Conservation (phyloP, 192 early-diverging fungal species). For the Glomus cerebriforme region DNA sequence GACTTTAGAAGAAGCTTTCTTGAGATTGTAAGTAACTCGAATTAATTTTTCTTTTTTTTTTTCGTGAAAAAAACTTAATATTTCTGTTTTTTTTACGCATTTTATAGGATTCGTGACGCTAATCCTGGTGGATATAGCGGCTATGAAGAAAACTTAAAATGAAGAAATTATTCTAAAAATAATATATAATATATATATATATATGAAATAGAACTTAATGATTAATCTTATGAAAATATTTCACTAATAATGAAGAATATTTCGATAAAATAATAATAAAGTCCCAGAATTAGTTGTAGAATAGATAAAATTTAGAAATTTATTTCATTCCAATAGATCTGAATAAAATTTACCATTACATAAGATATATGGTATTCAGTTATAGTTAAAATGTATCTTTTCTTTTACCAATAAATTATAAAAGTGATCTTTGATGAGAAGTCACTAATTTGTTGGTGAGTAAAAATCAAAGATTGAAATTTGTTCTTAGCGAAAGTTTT, state of each 20-base stretch:
- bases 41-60: background rate
- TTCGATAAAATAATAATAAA: too few species aligned
- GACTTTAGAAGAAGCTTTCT: constrained; percentile 72
- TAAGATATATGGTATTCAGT: too few species aligned
- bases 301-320: too few species aligned
- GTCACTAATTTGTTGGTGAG: background rate
- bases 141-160: constrained; percentile 37
- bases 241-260: too few species aligned
- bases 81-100: background rate
- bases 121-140: constrained; percentile 49
- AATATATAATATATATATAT: too few species aligned
- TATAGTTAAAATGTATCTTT: background rate
- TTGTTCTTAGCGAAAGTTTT: constrained; percentile 31
- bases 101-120: constrained; percentile 41
- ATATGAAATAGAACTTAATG: too few species aligned
- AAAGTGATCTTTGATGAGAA: background rate
- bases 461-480: background rate
- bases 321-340: too few species aligned
- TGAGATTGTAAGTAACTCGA: constrained; percentile 49
- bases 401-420: background rate
- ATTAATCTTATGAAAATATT: too few species aligned
- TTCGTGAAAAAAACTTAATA: background rate
- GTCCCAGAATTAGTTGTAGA: too few species aligned
- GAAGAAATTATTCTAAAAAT: too few species aligned
- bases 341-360: too few species aligned